These are phyloP conservation scores for Pistacia atlantica DNA, from an alignment of 345 rosid species.

Conservation along the genomic window DNA sequence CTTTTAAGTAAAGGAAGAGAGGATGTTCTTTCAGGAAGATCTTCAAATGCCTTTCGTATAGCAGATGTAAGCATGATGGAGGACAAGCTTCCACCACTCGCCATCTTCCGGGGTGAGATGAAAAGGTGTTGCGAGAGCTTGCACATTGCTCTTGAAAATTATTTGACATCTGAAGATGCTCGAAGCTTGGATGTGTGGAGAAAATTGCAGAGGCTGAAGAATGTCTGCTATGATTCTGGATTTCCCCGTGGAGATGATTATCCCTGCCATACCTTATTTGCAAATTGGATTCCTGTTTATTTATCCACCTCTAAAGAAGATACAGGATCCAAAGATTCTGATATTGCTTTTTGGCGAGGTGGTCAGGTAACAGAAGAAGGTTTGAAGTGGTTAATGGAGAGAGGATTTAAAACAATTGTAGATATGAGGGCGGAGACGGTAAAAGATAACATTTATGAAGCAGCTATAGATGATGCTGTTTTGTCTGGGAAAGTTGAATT, in stretches of 20 bases:
- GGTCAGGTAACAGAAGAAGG: slow-evolving; percentile 94
- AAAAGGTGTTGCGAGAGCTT: slow-evolving; percentile 95
- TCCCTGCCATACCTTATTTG: slow-evolving; percentile 75
- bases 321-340: slow-evolving; percentile 41
- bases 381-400: slow-evolving; percentile 75
- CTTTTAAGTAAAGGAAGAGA: slow-evolving; percentile 88
- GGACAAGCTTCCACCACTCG: slow-evolving; percentile 87
- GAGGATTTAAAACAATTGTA: slow-evolving; percentile 79
- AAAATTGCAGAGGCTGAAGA: slow-evolving; percentile 89
- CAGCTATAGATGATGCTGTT: slow-evolving; percentile 64
- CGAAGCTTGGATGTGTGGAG: slow-evolving; percentile 79
- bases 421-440: slow-evolving; percentile 83
- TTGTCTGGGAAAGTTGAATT: slow-evolving; percentile 57
- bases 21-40: slow-evolving; percentile 91
- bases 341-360: slow-evolving; percentile 88
- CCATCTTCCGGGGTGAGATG: slow-evolving; percentile 89
- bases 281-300: slow-evolving; percentile 82
- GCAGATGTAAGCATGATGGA: slow-evolving; percentile 57
- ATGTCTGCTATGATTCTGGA: slow-evolving; percentile 88
- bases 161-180: slow-evolving; percentile 70
- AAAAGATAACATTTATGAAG: slow-evolving; percentile 80
- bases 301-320: slow-evolving; percentile 64
- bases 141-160: slow-evolving; percentile 88
- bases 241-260: slow-evolving; percentile 66
- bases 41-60: slow-evolving; percentile 48